These are phyloP conservation scores for Russula virescens DNA, from an alignment of 768 basidiomycete species.

Conservation along the genomic window DNA sequence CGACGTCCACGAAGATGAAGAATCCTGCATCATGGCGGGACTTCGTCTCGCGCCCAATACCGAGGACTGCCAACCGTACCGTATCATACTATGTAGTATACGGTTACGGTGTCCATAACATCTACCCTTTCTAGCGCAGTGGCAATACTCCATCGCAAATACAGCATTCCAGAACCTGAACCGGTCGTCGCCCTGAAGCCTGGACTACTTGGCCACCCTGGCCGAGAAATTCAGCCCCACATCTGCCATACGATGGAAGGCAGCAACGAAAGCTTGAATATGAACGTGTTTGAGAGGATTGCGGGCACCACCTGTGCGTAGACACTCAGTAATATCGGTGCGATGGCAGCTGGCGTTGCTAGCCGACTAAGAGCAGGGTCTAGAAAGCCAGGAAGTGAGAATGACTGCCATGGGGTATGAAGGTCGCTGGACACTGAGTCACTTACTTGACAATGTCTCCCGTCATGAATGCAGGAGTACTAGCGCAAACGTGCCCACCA, in stretches of 20 bases:
- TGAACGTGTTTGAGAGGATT: slow-evolving; percentile 6
- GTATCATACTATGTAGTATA: too few relatives aligned
- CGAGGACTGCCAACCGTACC: too few relatives aligned
- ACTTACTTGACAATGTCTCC: too few relatives aligned
- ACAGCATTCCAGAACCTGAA: not conserved
- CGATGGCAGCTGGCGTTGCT: not conserved
- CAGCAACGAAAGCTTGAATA: slow-evolving; percentile 7
- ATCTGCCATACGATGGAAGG: slow-evolving; percentile 7
- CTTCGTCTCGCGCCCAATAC: too few relatives aligned
- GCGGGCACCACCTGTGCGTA: not conserved
- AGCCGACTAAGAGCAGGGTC: slow-evolving; percentile 5
- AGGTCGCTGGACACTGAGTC: too few relatives aligned
- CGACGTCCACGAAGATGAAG: too few relatives aligned
- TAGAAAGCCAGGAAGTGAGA: not conserved
- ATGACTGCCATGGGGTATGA: too few relatives aligned
- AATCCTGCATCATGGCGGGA: too few relatives aligned
- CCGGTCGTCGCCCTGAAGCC: not conserved
- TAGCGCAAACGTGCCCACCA: too few relatives aligned
- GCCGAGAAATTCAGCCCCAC: not conserved
- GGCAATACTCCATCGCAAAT: not conserved
- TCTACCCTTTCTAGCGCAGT: not conserved
- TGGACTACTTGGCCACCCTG: not conserved
- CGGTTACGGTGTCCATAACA: not conserved
- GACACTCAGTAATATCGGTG: slow-evolving; percentile 1
- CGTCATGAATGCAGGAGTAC: too few relatives aligned